phyloP scores from a whole-genome alignment of 441 rosid species.

The Pelargonium australe region DNA sequence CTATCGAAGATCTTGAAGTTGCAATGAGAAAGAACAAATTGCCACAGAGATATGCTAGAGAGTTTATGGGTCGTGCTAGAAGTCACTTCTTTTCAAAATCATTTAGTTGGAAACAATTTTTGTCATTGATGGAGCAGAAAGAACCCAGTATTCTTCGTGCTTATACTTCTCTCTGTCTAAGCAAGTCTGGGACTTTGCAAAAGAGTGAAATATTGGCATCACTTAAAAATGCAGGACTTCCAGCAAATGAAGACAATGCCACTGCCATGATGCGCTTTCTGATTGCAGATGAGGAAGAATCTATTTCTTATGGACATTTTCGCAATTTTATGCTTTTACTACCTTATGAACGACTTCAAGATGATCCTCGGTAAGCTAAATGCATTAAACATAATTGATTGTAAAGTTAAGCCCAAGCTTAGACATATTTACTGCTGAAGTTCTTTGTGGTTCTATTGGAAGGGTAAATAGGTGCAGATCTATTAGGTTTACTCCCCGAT shows the following conservation, averaged over 20 bases:
- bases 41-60: conserved; percentile 76
- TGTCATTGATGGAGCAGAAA: conserved; percentile 95
- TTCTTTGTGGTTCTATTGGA: no score
- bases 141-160: conserved; percentile 97
- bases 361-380: conserved; percentile 72
- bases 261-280: conserved; percentile 91
- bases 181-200: conserved; percentile 91
- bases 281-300: conserved; percentile 78
- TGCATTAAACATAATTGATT: conserved; percentile 12
- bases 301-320: conserved; percentile 94
- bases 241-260: conserved; percentile 94
- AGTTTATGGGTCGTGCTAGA: conserved; percentile 76
- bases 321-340: conserved; percentile 92
- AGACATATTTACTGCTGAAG: not conserved
- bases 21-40: conserved; percentile 85
- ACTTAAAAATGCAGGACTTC: conserved; percentile 84
- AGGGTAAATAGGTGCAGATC: no score
- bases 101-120: conserved; percentile 94
- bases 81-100: conserved; percentile 90
- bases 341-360: conserved; percentile 85
- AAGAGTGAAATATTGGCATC: conserved; percentile 93
- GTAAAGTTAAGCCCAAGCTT: conserved; percentile 3
- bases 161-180: conserved; percentile 83
- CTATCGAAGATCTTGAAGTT: conserved; percentile 89
- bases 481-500: no score